Conservation (phyloP, 1,284 basidiomycete species). For the Hymenochaete sp. region DNA sequence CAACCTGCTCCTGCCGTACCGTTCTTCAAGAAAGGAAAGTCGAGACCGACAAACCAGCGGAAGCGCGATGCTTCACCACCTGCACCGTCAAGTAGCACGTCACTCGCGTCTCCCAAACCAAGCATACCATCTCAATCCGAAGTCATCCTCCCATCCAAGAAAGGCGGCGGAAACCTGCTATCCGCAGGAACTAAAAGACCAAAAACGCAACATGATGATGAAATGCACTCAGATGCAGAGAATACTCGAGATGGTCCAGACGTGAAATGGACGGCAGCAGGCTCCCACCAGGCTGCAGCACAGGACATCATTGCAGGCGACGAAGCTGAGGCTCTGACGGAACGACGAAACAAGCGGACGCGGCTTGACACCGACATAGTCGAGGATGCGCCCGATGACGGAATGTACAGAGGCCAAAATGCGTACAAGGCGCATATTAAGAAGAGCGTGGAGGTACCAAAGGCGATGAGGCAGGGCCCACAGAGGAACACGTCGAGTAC, state of each 20-base stretch:
- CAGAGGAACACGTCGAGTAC: conserved; percentile 72
- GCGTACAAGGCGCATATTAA: conserved; percentile 79
- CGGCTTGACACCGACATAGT: conserved; percentile 49
- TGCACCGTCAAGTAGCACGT: conserved; percentile 23
- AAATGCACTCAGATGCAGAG: conserved; percentile 33
- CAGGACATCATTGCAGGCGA: conserved; percentile 72
- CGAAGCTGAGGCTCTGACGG: conserved; percentile 65
- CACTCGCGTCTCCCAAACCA: conserved; percentile 22
- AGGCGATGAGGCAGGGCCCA: conserved; percentile 85
- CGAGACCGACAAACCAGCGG: conserved; percentile 61
- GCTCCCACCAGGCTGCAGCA: conserved; percentile 59
- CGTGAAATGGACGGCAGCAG: conserved; percentile 68
- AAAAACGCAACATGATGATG: conserved; percentile 43
- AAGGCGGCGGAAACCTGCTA: conserved; percentile 57
- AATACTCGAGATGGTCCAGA: conserved; percentile 57
- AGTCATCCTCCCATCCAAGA: conserved; percentile 70
- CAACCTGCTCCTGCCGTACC: conserved; percentile 45
- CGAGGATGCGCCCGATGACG: conserved; percentile 68
- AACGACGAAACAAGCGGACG: conserved; percentile 51
- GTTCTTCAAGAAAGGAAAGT: conserved; percentile 81
- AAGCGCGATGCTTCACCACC: conserved; percentile 61
- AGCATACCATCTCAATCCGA: conserved; percentile 43
- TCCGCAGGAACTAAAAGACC: conserved; percentile 82
- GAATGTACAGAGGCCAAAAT: conserved; percentile 79
- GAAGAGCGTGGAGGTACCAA: conserved; percentile 74